Conservation (phyloP, 2,329 filamentous ascomycete genomes). For the Diaporthe vaccinii region DNA sequence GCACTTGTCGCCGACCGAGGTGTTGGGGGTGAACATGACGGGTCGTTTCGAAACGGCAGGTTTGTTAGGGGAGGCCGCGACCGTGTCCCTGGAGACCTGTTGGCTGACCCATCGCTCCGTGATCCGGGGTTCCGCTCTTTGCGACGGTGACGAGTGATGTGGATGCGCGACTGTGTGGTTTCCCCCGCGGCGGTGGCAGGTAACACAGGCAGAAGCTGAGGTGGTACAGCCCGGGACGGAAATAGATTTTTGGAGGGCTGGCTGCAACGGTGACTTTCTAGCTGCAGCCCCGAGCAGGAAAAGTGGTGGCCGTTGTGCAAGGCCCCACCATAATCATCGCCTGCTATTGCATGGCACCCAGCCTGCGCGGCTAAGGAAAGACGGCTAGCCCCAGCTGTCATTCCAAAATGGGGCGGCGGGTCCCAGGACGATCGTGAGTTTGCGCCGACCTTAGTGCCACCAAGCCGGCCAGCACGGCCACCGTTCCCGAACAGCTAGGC, state of each 20-base stretch:
- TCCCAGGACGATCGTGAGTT: background rate
- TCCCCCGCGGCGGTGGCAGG: background rate
- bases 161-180: background rate
- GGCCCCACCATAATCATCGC: slow-evolving; percentile 5
- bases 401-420: slow-evolving; percentile 1
- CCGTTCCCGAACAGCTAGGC: slow-evolving; percentile 15
- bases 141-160: background rate
- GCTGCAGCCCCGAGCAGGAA: background rate
- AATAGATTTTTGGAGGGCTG: slow-evolving; percentile 21
- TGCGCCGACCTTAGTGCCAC: slow-evolving; percentile 22
- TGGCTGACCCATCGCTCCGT: background rate
- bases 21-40: slow-evolving; percentile 3
- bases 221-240: slow-evolving; percentile 22
- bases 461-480: slow-evolving; percentile 20
- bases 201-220: slow-evolving; percentile 23
- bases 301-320: slow-evolving; percentile 10
- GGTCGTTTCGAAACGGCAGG: slow-evolving; percentile 10
- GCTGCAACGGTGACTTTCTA: slow-evolving; percentile 11
- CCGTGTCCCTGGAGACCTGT: slow-evolving; percentile 2
- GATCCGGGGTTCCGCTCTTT: background rate
- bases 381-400: slow-evolving; percentile 14
- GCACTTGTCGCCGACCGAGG: background rate
- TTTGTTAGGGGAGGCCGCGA: background rate
- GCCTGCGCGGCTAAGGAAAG: background rate
- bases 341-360: background rate